Evolutionary conservation across 257 asterid genomes (phyloP).

Genomic region (Salvia miltiorrhiza): DNA sequence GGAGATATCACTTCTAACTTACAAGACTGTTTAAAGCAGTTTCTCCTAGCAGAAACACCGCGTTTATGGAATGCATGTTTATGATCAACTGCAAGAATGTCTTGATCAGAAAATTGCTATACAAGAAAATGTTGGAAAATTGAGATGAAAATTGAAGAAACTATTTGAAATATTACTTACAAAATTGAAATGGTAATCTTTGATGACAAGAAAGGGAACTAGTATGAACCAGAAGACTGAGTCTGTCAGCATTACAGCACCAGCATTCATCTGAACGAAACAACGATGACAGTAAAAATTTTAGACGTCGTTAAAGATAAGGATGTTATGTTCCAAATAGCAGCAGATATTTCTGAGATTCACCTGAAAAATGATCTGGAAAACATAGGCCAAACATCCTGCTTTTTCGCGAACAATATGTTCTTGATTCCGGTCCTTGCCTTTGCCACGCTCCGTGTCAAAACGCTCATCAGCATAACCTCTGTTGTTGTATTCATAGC

Average conservation of each 20-base stretch:
- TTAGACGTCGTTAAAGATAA: background rate
- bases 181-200: slow-evolving; percentile 75
- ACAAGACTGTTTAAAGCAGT: slow-evolving; percentile 86
- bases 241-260: slow-evolving; percentile 89
- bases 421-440: slow-evolving; percentile 27
- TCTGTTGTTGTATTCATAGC: slow-evolving; percentile 36
- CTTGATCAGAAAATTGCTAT: slow-evolving; percentile 15
- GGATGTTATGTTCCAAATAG: background rate
- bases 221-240: slow-evolving; percentile 87
- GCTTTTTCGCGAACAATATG: slow-evolving; percentile 45
- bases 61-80: slow-evolving; percentile 90
- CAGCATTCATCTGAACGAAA: slow-evolving; percentile 77
- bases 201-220: slow-evolving; percentile 78
- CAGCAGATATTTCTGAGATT: slow-evolving; percentile 3
- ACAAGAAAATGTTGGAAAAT: background rate
- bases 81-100: slow-evolving; percentile 64
- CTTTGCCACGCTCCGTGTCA: slow-evolving; percentile 46
- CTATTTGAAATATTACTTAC: slow-evolving; percentile 42
- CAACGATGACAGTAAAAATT: background rate
- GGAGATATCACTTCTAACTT: slow-evolving; percentile 9
- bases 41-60: slow-evolving; percentile 74
- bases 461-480: slow-evolving; percentile 27
- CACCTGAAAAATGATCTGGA: slow-evolving; percentile 93
- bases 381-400: slow-evolving; percentile 62
- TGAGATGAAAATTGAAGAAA: background rate